phyloP scores from a whole-genome alignment of 164 flowering plant species.

The Magnolia changhungtana region DNA sequence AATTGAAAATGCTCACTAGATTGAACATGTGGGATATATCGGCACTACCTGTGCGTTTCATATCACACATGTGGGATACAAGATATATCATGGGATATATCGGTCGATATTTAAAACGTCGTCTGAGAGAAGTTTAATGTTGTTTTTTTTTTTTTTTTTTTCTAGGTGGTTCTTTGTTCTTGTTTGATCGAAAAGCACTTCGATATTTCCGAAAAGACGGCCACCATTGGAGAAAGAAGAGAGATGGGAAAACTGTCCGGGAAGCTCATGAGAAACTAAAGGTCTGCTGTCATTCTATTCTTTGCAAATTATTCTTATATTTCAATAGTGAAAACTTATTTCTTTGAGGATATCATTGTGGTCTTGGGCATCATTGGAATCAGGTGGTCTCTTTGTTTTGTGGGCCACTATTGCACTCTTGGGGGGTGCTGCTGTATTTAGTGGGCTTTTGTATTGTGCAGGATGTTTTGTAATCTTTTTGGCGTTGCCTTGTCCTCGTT shows the following conservation, averaged over 20 bases:
- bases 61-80: no score
- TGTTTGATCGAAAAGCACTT: slow-evolving; percentile 74
- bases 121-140: background rate
- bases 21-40: no score
- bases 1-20: no score
- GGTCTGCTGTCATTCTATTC: slow-evolving; percentile 34
- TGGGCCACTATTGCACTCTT: no score
- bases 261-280: slow-evolving; percentile 95
- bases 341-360: background rate
- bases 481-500: no score
- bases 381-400: background rate
- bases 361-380: background rate
- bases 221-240: slow-evolving; percentile 89
- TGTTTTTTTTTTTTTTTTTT: background rate
- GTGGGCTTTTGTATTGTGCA: no score
- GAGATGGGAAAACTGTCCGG: slow-evolving; percentile 87
- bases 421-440: no score
- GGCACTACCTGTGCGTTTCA: no score
- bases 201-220: slow-evolving; percentile 87
- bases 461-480: no score
- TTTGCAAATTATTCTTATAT: background rate
- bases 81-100: no score
- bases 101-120: no score
- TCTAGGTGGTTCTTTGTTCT: slow-evolving; percentile 76
- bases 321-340: no score